Percentiles rank a stretch among this genome's conserved stretches.
Conservation (phyloP, 2,329 filamentous ascomycete species). For the Aspergillus sp. region DNA sequence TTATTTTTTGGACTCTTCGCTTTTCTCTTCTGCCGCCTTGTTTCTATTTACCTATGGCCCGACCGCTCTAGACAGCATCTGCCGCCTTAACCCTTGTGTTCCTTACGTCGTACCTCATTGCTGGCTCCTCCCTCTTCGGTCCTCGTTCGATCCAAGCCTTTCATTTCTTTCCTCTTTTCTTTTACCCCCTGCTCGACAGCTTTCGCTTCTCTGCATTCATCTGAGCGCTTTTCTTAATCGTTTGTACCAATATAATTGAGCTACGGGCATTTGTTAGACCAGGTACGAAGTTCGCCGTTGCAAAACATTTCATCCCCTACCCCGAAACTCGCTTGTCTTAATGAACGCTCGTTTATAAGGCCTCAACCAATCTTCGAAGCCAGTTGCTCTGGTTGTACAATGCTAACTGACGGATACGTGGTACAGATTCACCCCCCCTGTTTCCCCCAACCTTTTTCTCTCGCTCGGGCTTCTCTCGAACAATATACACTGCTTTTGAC, state of each 20-base stretch:
- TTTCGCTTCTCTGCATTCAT: slow-evolving; percentile 23
- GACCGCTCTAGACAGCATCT: slow-evolving; percentile 27
- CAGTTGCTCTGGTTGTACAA: slow-evolving; percentile 17
- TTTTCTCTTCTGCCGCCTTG: slow-evolving; percentile 10
- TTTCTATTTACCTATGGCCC: slow-evolving; percentile 33
- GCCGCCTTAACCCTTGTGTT: slow-evolving; percentile 29
- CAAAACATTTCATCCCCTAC: slow-evolving; percentile 6
- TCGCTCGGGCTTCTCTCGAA: slow-evolving; percentile 20
- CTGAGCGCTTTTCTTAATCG: slow-evolving; percentile 26
- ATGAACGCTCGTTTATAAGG: slow-evolving; percentile 10
- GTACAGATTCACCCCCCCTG: slow-evolving; percentile 21
- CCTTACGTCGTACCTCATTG: slow-evolving; percentile 28
- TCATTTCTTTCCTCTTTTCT: slow-evolving; percentile 23
- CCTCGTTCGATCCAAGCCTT: slow-evolving; percentile 28
- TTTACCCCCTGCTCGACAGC: slow-evolving; percentile 15
- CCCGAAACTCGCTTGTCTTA: slow-evolving; percentile 6
- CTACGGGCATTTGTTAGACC: slow-evolving; percentile 29
- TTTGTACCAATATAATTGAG: slow-evolving; percentile 34
- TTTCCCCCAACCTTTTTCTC: slow-evolving; percentile 20
- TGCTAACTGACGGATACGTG: slow-evolving; percentile 27
- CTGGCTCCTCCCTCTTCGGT: slow-evolving; percentile 25
- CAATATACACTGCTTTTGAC: slow-evolving; percentile 13
- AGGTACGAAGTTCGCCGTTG: slow-evolving; percentile 23
- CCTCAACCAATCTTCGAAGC: slow-evolving; percentile 15
- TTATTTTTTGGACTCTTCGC: slow-evolving; percentile 10